Base-by-base conservation (phyloP, 495 filamentous ascomycete genomes). In the Aspergillus nanangensis region DNA sequence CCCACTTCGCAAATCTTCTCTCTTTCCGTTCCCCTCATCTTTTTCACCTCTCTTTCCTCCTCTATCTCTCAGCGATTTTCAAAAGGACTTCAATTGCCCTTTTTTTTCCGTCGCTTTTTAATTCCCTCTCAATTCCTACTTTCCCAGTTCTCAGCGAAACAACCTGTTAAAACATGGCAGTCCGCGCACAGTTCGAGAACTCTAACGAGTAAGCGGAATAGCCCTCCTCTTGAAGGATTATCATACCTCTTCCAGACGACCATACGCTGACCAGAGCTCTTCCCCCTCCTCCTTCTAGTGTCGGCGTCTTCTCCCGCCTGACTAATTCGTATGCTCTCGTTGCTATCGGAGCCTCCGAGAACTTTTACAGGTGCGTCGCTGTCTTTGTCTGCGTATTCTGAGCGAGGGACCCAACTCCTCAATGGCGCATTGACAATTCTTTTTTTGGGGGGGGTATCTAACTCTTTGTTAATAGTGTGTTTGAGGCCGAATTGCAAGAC, bases 401-500 rank as follows among this genome's bases (percentile, higher is more conserved):
- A 20, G 17, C 27, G 27, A 34, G 44, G 44, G 44, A 18, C 33
- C 20, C 15, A 41, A n/a, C n/a, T n/a, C n/a, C n/a, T n/a, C n/a
- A n/a, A n/a, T n/a, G n/a, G n/a, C n/a, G n/a, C n/a, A n/a, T n/a
- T n/a, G n/a, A n/a, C n/a, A n/a, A n/a, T n/a, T n/a, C n/a, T n/a
- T n/a, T n/a, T n/a, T n/a, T n/a, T n/a, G n/a, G n/a, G n/a, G n/a
- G n/a, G n/a, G n/a, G n/a, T 5, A 17, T 37, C 47, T 7, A 44
- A 15, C 15, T n/a, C 48, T 34, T 45, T n/a, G 45, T 9, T 14
- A 5, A 48, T 20, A 74, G 74, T 75, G 77, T 97, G 55, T 98
- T 98, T 75, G 94, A 98, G 74, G 82, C 93, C 45, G 93, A 98
- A 72, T 76, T 98, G 25, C 88, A 93, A 75, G 94, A 97, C 73